Base-by-base conservation (phyloP, 139 green algal species). In the Haematococcus lacustris region DNA sequence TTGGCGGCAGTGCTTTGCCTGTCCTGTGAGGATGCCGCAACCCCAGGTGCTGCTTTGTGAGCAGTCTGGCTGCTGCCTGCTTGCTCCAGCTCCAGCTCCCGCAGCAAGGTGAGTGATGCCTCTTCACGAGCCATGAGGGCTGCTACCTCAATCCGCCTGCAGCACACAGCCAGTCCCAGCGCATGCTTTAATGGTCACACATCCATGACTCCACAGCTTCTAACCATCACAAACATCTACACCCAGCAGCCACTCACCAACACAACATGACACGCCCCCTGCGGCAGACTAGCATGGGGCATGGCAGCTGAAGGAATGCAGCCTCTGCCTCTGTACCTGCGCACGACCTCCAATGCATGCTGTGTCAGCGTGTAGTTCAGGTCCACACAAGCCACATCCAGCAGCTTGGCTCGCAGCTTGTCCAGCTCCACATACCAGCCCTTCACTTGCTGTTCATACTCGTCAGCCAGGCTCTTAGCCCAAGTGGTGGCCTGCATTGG, bases 11-110 rank as follows among this genome's bases (percentile, higher is more conserved):
- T n/a, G n/a, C n/a, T n/a, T n/a, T n/a, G n/a, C n/a, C n/a, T n/a
- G n/a, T n/a, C n/a, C n/a, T n/a, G n/a, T n/a, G n/a, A n/a, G n/a
- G n/a, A n/a, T n/a, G n/a, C n/a, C n/a, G n/a, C n/a, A n/a, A n/a
- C n/a, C n/a, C n/a, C n/a, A n/a, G n/a, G n/a, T n/a, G n/a, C n/a
- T n/a, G n/a, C n/a, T n/a, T n/a, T n/a, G n/a, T n/a, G n/a, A n/a
- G n/a, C n/a, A n/a, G n/a, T n/a, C n/a, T n/a, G n/a, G n/a, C 51
- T 51, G 37, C 37, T 41, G 2, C 3, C 38, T 9, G 25, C 21
- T 72, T 79, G 68, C 41, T 81, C 79, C 63, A 77, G 51, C 72
- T 88, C 87, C 33, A 92, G 84, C 76, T 93, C 87, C 13, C 74
- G 75, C 64, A 93, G 78, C 69, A 93, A 78, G 59, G 82, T 73